phyloP scores from a whole-genome alignment of 805 yeast species.

The Hanseniaspora hatyaiensis region DNA sequence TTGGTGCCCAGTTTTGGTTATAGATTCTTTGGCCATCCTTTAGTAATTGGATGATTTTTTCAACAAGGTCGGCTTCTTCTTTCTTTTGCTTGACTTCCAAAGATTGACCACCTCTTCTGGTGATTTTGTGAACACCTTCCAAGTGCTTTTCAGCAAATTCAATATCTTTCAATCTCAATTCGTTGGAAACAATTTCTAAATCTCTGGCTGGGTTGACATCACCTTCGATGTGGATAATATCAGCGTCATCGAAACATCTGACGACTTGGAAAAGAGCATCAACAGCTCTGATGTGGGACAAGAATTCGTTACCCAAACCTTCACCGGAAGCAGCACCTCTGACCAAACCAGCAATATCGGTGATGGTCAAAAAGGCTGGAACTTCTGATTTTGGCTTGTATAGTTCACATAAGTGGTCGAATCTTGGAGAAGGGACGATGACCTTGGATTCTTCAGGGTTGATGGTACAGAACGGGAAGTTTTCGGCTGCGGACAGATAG shows the following conservation, averaged over 20 bases:
- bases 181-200: constrained; percentile 80
- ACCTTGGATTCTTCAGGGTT: constrained; percentile 98
- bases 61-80: constrained; percentile 68
- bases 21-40: constrained; percentile 82
- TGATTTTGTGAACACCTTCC: constrained; percentile 66
- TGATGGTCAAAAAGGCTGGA: constrained; percentile 85
- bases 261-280: constrained; percentile 97
- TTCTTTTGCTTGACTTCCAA: constrained; percentile 80
- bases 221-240: constrained; percentile 91
- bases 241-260: constrained; percentile 95
- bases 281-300: constrained; percentile 91
- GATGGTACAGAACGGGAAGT: constrained; percentile 75
- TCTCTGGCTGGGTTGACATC: constrained; percentile 94
- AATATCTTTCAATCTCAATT: constrained; percentile 89
- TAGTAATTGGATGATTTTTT: constrained; percentile 60
- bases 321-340: constrained; percentile 95
- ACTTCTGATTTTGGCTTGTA: constrained; percentile 75
- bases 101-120: constrained; percentile 79
- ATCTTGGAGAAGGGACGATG: constrained; percentile 79
- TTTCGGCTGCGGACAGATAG: constrained; percentile 62
- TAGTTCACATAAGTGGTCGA: constrained; percentile 60
- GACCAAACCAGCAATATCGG: constrained; percentile 96
- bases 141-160: constrained; percentile 81
- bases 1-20: constrained; percentile 74
- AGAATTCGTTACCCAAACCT: constrained; percentile 95